These are phyloP conservation scores for Cercospora canescens DNA, from an alignment of 2,329 filamentous ascomycete genomes.

Conservation along the genomic window DNA sequence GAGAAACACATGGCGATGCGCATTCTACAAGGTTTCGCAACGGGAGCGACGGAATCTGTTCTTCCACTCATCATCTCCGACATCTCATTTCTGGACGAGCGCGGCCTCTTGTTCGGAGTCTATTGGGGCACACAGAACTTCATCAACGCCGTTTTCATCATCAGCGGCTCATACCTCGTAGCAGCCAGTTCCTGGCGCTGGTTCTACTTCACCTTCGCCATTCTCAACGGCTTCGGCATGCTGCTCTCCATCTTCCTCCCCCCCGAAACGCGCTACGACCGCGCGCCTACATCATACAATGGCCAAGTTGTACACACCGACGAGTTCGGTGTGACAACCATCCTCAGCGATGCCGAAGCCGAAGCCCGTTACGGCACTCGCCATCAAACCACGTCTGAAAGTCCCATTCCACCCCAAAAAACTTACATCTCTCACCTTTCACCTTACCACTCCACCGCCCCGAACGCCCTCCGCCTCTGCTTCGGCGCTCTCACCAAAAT, in stretches of 20 bases:
- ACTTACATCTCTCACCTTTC: neutral
- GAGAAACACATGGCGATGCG: constrained; percentile 41
- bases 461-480: neutral
- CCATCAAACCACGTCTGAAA: neutral
- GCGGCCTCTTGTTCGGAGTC: constrained; percentile 38
- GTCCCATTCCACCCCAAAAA: neutral
- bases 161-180: constrained; percentile 40
- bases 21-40: constrained; percentile 38
- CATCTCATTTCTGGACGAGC: constrained; percentile 44
- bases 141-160: constrained; percentile 36
- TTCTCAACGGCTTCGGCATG: constrained; percentile 38
- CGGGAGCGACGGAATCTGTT: constrained; percentile 43
- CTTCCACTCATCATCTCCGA: constrained; percentile 44
- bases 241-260: constrained; percentile 42
- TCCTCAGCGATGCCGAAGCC: constrained; percentile 36
- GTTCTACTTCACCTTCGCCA: constrained; percentile 45
- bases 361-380: neutral
- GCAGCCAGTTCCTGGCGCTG: constrained; percentile 42
- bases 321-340: constrained; percentile 41
- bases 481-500: constrained; percentile 32
- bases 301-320: constrained; percentile 42
- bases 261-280: constrained; percentile 45
- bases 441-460: neutral
- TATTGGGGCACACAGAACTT: constrained; percentile 44
- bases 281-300: constrained; percentile 36